Evolutionary conservation across 179 eudicot species (phyloP).

Genomic region (Actinidia arguta): DNA sequence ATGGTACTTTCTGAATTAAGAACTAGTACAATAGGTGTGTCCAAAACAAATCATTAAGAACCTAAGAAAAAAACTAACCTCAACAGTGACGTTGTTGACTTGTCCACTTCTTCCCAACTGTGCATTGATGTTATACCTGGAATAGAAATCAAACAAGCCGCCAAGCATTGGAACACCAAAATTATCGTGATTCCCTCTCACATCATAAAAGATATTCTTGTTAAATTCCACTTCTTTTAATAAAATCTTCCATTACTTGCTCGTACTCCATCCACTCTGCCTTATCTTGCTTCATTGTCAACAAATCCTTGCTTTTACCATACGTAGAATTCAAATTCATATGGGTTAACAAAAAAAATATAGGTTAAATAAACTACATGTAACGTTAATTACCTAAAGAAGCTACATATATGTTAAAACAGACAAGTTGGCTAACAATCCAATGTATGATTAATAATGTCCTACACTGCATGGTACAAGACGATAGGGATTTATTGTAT

Average conservation of each 20-base stretch:
- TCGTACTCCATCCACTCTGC: slow-evolving; percentile 89
- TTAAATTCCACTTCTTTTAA: slow-evolving; percentile 79
- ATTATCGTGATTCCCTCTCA: slow-evolving; percentile 95
- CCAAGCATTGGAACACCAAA: slow-evolving; percentile 80
- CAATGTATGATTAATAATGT: no score
- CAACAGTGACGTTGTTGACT: slow-evolving; percentile 80
- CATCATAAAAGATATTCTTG: slow-evolving; percentile 73
- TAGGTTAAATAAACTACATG: not conserved
- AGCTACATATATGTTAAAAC: not conserved
- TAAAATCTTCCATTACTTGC: slow-evolving; percentile 70
- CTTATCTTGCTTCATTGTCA: slow-evolving; percentile 84
- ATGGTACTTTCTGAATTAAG: not conserved
- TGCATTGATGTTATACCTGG: slow-evolving; percentile 81
- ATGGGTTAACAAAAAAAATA: not conserved
- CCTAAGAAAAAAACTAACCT: slow-evolving; percentile 47
- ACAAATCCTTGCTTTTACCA: slow-evolving; percentile 92
- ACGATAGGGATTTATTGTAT: not conserved
- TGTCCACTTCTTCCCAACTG: slow-evolving; percentile 63
- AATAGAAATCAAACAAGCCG: slow-evolving; percentile 71
- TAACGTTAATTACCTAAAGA: no score
- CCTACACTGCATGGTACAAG: not conserved
- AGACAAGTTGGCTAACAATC: no score
- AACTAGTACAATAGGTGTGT: not conserved
- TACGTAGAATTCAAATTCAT: slow-evolving; percentile 42
- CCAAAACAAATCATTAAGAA: slow-evolving; percentile 5